Evolutionary conservation across 1,284 basidiomycete genomes (phyloP).

Genomic region (Porphyrellus sp.): DNA sequence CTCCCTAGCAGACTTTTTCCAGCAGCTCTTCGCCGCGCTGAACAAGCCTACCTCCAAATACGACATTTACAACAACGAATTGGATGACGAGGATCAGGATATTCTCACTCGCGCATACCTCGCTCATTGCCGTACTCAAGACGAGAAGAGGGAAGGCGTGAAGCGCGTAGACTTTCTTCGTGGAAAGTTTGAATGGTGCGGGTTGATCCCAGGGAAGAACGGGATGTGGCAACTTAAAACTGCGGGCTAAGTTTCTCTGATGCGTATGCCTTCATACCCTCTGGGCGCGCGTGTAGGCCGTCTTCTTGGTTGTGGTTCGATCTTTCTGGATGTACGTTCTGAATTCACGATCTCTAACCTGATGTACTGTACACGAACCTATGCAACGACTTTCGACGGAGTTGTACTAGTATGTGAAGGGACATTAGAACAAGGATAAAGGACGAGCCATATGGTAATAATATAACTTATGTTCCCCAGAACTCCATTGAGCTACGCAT

Average conservation of each 20-base stretch:
- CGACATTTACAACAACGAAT: slow-evolving; percentile 41
- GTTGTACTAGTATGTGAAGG: too few species aligned
- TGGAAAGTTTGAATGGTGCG: slow-evolving; percentile 28
- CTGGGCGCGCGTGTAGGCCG: too few species aligned
- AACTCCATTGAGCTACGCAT: not conserved
- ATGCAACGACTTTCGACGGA: not conserved
- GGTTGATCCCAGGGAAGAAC: slow-evolving; percentile 30
- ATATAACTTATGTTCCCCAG: not conserved
- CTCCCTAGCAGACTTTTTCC: slow-evolving; percentile 53
- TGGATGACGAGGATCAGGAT: slow-evolving; percentile 38
- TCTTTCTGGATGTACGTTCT: not conserved
- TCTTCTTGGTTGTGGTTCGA: not conserved
- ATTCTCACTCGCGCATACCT: slow-evolving; percentile 36
- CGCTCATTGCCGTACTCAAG: slow-evolving; percentile 32
- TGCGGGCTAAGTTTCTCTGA: not conserved
- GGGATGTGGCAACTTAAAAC: slow-evolving; percentile 36
- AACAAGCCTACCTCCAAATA: slow-evolving; percentile 31
- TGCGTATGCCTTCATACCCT: not conserved
- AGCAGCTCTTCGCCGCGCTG: slow-evolving; percentile 34
- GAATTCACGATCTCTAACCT: not conserved
- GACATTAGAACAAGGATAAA: too few species aligned
- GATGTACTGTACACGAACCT: slow-evolving; percentile 7
- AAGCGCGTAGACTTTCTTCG: slow-evolving; percentile 33
- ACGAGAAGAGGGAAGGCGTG: slow-evolving; percentile 27
- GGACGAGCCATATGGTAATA: not conserved